phyloP scores from a whole-genome alignment of 2,329 filamentous ascomycete species.

The Xylariaceae sp. region DNA sequence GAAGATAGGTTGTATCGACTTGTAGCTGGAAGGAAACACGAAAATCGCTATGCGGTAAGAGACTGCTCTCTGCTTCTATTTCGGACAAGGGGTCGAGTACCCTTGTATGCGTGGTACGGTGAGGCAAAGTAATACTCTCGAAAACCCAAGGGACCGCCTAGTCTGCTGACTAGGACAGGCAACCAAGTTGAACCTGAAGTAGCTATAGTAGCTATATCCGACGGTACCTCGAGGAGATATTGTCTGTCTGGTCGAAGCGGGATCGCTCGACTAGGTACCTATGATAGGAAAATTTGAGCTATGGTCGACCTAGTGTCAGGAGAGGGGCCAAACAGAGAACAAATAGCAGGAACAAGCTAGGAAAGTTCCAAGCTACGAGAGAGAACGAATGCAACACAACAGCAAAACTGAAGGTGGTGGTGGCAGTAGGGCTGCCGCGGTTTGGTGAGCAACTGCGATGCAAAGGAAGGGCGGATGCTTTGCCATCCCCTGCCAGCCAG shows the following conservation, averaged over 20 bases:
- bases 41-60: constrained; percentile 4
- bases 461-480: constrained; percentile 5
- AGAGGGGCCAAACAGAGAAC: constrained; percentile 2
- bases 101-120: constrained; percentile 5
- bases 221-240: constrained; percentile 8
- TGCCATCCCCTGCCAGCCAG: background rate
- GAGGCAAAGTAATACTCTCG: constrained; percentile 4
- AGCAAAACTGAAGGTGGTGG: constrained; percentile 1
- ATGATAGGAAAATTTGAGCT: background rate
- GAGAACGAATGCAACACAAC: constrained; percentile 8
- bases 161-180: constrained; percentile 6
- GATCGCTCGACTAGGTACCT: constrained; percentile 4
- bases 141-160: constrained; percentile 7
- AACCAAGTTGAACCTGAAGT: constrained; percentile 4
- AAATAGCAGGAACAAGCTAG: constrained; percentile 10
- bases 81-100: constrained; percentile 2
- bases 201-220: too few relatives aligned
- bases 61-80: constrained; percentile 5
- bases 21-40: constrained; percentile 2
- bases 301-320: constrained; percentile 3
- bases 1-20: constrained; percentile 9
- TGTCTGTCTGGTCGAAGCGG: constrained; percentile 10
- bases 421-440: constrained; percentile 12
- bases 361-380: constrained; percentile 8
- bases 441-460: constrained; percentile 6